These are phyloP conservation scores for Tuber microsphaerosporum DNA, from an alignment of 495 filamentous ascomycete species.

Conservation along the genomic window DNA sequence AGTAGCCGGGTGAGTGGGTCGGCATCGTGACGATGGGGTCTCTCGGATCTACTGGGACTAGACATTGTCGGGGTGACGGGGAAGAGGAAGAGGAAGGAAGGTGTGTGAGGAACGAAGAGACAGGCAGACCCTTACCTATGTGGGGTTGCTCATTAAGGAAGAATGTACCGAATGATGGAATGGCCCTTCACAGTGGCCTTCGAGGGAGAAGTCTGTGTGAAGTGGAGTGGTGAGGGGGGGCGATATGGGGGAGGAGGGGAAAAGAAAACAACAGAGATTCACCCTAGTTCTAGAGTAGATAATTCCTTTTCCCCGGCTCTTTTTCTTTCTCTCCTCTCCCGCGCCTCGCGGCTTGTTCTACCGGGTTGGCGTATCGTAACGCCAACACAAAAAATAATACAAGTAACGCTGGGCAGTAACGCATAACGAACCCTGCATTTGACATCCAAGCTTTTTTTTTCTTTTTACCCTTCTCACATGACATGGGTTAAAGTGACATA, in stretches of 20 bases:
- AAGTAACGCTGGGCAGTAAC: background rate
- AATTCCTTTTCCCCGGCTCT: background rate
- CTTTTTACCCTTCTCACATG: background rate
- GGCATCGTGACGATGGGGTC: conserved; percentile 7
- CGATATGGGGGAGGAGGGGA: background rate
- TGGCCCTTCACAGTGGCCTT: background rate
- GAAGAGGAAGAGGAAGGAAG: background rate
- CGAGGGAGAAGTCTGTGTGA: background rate
- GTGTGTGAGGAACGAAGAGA: background rate
- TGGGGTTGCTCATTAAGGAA: background rate
- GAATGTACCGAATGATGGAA: background rate
- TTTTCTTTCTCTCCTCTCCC: background rate
- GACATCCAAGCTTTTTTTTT: background rate
- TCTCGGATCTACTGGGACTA: conserved; percentile 8
- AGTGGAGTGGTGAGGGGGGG: background rate
- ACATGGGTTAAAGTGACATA: background rate
- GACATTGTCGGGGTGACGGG: conserved; percentile 13
- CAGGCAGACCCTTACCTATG: background rate
- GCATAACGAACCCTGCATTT: background rate
- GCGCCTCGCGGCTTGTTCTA: background rate
- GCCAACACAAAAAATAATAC: background rate
- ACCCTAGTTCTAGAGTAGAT: background rate
- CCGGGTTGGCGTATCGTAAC: background rate
- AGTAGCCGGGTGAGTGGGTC: conserved; percentile 32
- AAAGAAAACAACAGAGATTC: background rate